Evolutionary conservation across 164 flowering plant genomes (phyloP), one percentile per base, ranked within the genome.

Genomic region (Vitis cinerea): DNA sequence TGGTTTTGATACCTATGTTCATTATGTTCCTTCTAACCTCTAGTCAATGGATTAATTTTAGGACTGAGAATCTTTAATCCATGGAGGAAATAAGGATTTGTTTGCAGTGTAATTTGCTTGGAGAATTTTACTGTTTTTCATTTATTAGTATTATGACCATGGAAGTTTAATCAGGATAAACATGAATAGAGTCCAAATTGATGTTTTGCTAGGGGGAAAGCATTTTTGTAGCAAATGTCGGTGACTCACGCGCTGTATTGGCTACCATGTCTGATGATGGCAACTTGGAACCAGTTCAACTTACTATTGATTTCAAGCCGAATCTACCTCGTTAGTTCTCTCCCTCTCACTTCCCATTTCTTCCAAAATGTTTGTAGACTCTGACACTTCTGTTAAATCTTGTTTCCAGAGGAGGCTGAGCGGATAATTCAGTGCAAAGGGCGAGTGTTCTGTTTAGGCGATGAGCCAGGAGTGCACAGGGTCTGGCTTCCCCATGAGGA

Each of bases 241-340:
- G 98, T 4, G 98, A 93, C 67, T 93, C 98, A 16, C 90, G 98
- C 15, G 98, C 98, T 56, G 97, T 93, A 47, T 72, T 93, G 55
- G 98, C 85, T 16, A 87, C 92, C 12, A 80, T 83, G 55, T 85
- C 89, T 59, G 93, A 88, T 47, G 98, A 87, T 75, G 98, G 94
- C 63, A 85, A 74, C 74, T 77, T 93, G 79, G 82, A 77, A 4
- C 72, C 97, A 13, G 83, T 84, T 72, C 97, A 91, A 77, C 93
- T 93, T 1, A 88, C 98, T 2, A 69, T 82, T 10, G 98, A 93
- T 74, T 86, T 85, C 78, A 94, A 94, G 68, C 98, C 98, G 48
- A 84, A 86, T 81, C 72, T 90, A 72, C 94, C 97, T 59, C 81
- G 98, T 93, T 37, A 85, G 88, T 85, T 37, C 66, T 66, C 74